phyloP scores from a whole-genome alignment of 2,329 filamentous ascomycete species.

The Fusarium keratoplasticum region DNA sequence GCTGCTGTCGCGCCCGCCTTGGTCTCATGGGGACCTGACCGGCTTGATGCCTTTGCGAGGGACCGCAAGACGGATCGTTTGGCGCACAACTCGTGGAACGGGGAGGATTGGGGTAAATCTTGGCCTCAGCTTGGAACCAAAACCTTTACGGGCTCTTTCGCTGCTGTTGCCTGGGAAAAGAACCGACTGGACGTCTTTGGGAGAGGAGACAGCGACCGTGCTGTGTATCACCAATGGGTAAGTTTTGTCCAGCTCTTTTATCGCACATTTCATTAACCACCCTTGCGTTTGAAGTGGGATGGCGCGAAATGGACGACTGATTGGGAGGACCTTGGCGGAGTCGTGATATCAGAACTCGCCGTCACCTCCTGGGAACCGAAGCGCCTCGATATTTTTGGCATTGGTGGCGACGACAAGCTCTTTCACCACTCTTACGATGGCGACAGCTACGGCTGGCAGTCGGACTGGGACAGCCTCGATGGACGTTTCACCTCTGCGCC shows the following conservation, averaged over 20 bases:
- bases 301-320: background rate
- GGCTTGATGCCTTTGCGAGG: background rate
- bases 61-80: background rate
- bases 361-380: background rate
- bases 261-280: background rate
- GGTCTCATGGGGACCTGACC: background rate
- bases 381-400: background rate
- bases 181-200: constrained; percentile 3
- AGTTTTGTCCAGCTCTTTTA: background rate
- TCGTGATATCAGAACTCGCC: background rate
- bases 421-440: background rate
- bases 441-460: background rate
- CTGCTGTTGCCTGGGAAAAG: background rate
- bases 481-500: constrained; percentile 34
- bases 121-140: background rate
- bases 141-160: background rate
- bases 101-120: background rate
- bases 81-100: background rate
- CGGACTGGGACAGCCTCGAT: constrained; percentile 16
- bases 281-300: background rate
- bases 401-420: background rate
- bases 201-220: background rate
- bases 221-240: background rate
- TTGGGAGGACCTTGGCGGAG: background rate
- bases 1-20: constrained; percentile 2